Conservation (phyloP, 345 rosid genomes). For the Reutealis trisperma region DNA sequence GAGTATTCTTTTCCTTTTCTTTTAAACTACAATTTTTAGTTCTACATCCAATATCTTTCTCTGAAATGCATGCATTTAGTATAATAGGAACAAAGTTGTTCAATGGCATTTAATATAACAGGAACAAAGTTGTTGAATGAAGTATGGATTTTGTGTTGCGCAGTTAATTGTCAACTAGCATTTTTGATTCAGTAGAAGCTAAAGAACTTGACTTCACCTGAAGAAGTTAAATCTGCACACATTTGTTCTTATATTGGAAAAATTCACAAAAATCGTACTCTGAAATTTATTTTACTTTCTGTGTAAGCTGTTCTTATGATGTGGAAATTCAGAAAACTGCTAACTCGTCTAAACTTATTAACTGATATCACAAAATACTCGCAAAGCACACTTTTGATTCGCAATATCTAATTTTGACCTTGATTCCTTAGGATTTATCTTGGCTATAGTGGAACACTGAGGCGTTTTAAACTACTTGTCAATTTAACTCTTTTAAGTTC, state of each 20-base stretch:
- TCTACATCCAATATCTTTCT: not conserved
- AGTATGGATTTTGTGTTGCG: not conserved
- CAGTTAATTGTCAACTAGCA: not conserved
- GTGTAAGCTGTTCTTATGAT: not conserved
- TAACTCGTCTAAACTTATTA: not conserved
- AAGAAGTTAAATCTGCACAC: not conserved
- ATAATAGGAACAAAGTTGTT: not conserved
- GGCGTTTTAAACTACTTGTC: not conserved
- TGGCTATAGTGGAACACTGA: not conserved
- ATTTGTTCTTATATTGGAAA: not conserved
- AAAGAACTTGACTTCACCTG: not conserved
- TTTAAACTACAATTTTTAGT: not conserved
- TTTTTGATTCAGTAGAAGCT: not conserved
- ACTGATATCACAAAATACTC: not conserved
- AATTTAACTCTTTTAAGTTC: not conserved
- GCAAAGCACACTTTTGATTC: not conserved
- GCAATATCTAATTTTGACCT: not conserved
- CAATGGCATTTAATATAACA: not conserved
- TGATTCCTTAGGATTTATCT: not conserved
- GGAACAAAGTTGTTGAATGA: not conserved
- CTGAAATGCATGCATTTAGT: not conserved
- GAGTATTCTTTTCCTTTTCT: slow-evolving; percentile 29
- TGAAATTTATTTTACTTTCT: not conserved
- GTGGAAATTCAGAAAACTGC: not conserved
- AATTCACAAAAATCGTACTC: not conserved